Evolutionary conservation across 805 yeast genomes (phyloP), one percentile per base, ranked within the genome.

Genomic region (Candida cerambycidarum): DNA sequence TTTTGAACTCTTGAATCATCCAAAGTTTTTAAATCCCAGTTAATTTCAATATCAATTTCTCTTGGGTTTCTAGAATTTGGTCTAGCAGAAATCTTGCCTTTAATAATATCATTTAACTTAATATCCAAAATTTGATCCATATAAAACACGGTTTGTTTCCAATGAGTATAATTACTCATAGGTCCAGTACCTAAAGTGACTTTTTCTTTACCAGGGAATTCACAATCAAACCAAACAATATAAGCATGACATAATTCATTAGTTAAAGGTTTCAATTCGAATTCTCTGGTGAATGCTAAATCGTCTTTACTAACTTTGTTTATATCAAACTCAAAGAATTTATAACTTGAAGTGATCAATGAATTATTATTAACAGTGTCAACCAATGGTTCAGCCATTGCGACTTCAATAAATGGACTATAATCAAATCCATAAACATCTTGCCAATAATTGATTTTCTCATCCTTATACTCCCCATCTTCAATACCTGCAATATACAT

Each of bases 121-220:
- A 85, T 68, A 57, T 82, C 86, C 51, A 92, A 66, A 21, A 87
- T 95, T 56, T 88, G 86, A 54, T 78, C 81, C 58, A 92, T 75
- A 65, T 93, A 95, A 68, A 95, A 89, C 1, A 93, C 95, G 14
- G 97, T 86, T 71, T 93, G 99, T 65, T 93, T 95, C 99, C 99
- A 93, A 71, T 93, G 99, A 12, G 99, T 93, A 74, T 90, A 89
- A 54, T 82, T 80, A 37, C 89, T 83, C 67, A 85, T 89, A 27
- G 99, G 97, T 17, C 98, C 98, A 11, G 99, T 95, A 15, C 93
- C 83, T 61, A 93, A 90, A 24, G 69, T 71, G 45, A 92, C 83
- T 52, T 76, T 78, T 53, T 80, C 79, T 44, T 73, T 75, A 41
- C 73, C 76, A 32, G 93, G 93, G 78, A 93, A 93, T 51, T 79